These are phyloP conservation scores for Mollisiaceae sp. DNA, from an alignment of 2,329 filamentous ascomycete species.

Conservation along the genomic window DNA sequence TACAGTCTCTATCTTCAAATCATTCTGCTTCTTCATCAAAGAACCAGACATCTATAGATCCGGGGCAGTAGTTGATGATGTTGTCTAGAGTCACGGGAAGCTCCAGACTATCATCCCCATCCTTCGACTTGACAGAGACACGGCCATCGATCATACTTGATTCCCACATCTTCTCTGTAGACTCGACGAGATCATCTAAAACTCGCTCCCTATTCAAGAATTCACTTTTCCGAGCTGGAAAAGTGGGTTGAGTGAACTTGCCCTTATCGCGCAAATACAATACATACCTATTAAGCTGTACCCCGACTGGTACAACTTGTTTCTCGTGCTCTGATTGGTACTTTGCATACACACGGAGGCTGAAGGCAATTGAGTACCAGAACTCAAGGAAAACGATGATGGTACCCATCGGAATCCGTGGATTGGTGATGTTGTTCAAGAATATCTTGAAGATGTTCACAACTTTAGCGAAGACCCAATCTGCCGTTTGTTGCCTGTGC, in stretches of 20 bases:
- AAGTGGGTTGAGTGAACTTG: neutral
- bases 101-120: neutral
- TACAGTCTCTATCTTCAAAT: neutral
- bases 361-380: neutral
- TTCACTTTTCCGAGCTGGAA: neutral
- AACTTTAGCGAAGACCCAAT: constrained; percentile 22
- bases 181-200: neutral
- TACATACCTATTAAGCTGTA: neutral
- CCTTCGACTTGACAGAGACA: neutral
- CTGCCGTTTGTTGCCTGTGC: constrained; percentile 15
- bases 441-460: constrained; percentile 36
- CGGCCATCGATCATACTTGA: neutral
- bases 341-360: neutral
- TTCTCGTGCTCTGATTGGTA: neutral
- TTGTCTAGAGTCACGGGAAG: neutral
- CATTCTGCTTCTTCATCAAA: neutral
- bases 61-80: neutral
- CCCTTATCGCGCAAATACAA: neutral
- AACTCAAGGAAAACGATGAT: neutral
- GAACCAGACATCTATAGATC: too few relatives aligned
- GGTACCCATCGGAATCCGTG: neutral
- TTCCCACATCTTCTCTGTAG: neutral
- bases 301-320: too few relatives aligned
- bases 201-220: neutral
- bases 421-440: constrained; percentile 26